Evolutionary conservation across 495 filamentous ascomycete species (phyloP), one percentile per base, ranked within the genome.

Genomic region (Podospora tetraspora): DNA sequence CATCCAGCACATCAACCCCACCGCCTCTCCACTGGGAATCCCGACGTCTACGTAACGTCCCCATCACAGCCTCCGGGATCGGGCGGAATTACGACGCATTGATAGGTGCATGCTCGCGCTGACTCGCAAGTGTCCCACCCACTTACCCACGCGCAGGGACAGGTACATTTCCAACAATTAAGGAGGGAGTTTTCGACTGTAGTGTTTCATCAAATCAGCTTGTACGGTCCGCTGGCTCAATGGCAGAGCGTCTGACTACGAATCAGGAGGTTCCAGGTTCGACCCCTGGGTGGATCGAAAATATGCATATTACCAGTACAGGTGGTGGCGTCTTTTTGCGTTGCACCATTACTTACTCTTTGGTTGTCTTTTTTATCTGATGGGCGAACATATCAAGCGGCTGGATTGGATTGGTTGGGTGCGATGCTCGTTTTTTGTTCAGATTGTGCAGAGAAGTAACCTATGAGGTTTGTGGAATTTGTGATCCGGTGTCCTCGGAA

Each of bases 201-300:
- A 52, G 3, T 1, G 2, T 0, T 1, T n/a, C 43, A 52, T 52
- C 43, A 52, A 52, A 52, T 52, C 43, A 52, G 2, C 13, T 43
- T 3, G 13, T 19, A 43, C 34, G 34, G 62, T 64, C 62, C 62
- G 62, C 62, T 64, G 62, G 62, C 62, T 64, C 62, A 64, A 64
- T 64, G 62, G 62, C 62, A 64, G 62, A 64, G 62, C 62, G 62
- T 64, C 62, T 64, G 62, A 64, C 62, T 64, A 64, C 62, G 62
- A 64, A 64, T 64, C 62, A 64, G 62, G 62, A 64, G 62, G 62
- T 64, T 64, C 62, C 62, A 64, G 62, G 37, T 57, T 64, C 62
- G 62, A 64, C 62, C 62, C 62, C 62, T 64, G 62, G 62, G 62
- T 64, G 62, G 62, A 64, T 64, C 62, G 62, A 34, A n/a, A n/a